Evolutionary conservation across 129 eudicot genomes (phyloP).

Genomic region (Deinandra increscens): DNA sequence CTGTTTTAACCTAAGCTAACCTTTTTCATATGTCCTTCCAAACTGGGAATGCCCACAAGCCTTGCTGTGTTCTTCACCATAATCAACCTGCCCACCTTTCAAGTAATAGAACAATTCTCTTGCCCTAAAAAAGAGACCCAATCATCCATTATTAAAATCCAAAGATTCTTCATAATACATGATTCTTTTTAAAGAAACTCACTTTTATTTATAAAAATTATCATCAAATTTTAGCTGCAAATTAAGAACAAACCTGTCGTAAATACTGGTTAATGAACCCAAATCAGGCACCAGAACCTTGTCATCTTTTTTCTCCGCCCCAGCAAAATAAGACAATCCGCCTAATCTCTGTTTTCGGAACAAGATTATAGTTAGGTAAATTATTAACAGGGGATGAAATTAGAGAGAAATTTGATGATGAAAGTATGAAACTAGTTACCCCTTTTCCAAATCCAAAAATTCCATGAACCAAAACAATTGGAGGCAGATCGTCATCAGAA

Average conservation of each 20-base stretch:
- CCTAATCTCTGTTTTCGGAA: conserved; percentile 68
- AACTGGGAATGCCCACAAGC: conserved; percentile 90
- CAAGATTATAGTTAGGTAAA: background rate
- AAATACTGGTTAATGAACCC: conserved; percentile 87
- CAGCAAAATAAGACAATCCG: conserved; percentile 85
- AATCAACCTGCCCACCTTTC: conserved; percentile 95
- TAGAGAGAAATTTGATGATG: background rate
- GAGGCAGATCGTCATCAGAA: conserved; percentile 65
- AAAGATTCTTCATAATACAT: conserved; percentile 4
- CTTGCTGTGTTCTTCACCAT: conserved; percentile 94
- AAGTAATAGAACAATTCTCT: conserved; percentile 86
- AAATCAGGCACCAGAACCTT: conserved; percentile 93
- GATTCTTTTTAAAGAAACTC: no score
- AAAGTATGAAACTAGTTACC: no score
- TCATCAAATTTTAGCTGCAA: no score
- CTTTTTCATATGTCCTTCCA: conserved; percentile 75
- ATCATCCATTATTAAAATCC: conserved; percentile 14
- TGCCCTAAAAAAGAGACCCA: conserved; percentile 58
- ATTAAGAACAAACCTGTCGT: conserved; percentile 58
- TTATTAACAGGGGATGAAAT: background rate
- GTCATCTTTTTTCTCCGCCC: conserved; percentile 97
- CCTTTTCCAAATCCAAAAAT: conserved; percentile 99
- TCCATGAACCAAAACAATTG: conserved; percentile 95
- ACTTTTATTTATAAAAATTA: no score
- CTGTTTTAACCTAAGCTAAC: no score